Conservation (phyloP, 2,329 filamentous ascomycete genomes). For the Sporothrix brasiliensis region DNA sequence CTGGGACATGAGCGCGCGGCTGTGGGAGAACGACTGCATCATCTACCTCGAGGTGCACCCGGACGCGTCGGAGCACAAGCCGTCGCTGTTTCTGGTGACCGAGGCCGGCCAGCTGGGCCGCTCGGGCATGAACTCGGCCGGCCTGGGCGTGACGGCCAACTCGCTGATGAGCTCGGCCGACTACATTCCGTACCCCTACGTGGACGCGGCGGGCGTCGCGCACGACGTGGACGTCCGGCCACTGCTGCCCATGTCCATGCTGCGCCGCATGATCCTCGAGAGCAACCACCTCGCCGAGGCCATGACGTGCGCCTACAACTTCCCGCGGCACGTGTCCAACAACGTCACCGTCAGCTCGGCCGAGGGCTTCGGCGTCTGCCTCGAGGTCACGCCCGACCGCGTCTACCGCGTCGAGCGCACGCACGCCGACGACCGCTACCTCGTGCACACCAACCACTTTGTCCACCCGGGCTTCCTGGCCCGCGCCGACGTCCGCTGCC, state of each 20-base stretch:
- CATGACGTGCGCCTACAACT: slow-evolving; percentile 30
- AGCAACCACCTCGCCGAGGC: slow-evolving; percentile 35
- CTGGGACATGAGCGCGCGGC: slow-evolving; percentile 36
- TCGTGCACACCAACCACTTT: slow-evolving; percentile 42
- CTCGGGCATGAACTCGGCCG: slow-evolving; percentile 41
- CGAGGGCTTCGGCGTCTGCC: slow-evolving; percentile 36
- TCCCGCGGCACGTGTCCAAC: slow-evolving; percentile 39
- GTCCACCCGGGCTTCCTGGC: slow-evolving; percentile 34
- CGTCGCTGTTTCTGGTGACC: slow-evolving; percentile 39
- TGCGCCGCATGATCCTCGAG: slow-evolving; percentile 39
- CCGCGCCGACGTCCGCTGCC: slow-evolving; percentile 34
- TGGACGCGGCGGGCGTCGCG: slow-evolving; percentile 14
- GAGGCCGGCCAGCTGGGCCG: slow-evolving; percentile 41
- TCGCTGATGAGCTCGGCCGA: slow-evolving; percentile 39
- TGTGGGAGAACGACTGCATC: slow-evolving; percentile 37
- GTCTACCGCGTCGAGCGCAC: slow-evolving; percentile 34
- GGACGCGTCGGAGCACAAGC: slow-evolving; percentile 33
- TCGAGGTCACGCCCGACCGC: slow-evolving; percentile 39
- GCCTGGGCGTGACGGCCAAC: slow-evolving; percentile 40
- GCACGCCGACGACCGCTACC: slow-evolving; percentile 34
- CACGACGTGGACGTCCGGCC: slow-evolving; percentile 30
- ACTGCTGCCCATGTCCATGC: slow-evolving; percentile 37
- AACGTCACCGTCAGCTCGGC: slow-evolving; percentile 38
- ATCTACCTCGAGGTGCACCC: slow-evolving; percentile 40
- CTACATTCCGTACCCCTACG: slow-evolving; percentile 35